These are phyloP conservation scores for Cavenderia fasciculata DNA, from an alignment of 78 protist species.

Conservation along the genomic window DNA sequence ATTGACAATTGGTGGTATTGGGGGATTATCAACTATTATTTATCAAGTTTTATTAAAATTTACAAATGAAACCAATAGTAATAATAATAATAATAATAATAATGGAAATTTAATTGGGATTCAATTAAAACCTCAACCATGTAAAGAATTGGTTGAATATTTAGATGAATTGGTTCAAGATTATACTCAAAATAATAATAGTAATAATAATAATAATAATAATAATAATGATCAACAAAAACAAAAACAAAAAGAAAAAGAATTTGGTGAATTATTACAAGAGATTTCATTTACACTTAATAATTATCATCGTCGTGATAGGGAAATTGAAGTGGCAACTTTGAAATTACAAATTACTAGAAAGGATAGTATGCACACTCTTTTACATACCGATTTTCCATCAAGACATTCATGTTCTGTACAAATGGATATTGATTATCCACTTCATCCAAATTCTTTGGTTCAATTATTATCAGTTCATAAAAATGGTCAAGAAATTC, in stretches of 20 bases:
- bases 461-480: too few relatives aligned
- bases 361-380: neutral
- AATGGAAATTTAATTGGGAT: neutral
- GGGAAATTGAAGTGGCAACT: slow-evolving; percentile 15
- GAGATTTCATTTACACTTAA: slow-evolving; percentile 14
- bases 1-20: too few relatives aligned
- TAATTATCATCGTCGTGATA: neutral
- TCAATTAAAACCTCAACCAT: neutral
- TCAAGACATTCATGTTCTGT: neutral
- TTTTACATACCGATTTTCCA: neutral
- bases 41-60: too few relatives aligned
- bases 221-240: too few relatives aligned
- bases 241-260: neutral
- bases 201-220: too few relatives aligned
- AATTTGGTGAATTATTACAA: neutral
- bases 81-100: neutral
- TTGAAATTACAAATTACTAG: neutral
- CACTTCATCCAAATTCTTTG: slow-evolving; percentile 12
- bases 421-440: neutral
- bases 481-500: too few relatives aligned
- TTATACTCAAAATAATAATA: too few relatives aligned
- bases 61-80: too few relatives aligned
- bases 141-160: neutral
- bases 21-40: too few relatives aligned
- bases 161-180: neutral